phyloP scores from a whole-genome alignment of 1,284 basidiomycete genomes.

The Ganoderma resinaceum region DNA sequence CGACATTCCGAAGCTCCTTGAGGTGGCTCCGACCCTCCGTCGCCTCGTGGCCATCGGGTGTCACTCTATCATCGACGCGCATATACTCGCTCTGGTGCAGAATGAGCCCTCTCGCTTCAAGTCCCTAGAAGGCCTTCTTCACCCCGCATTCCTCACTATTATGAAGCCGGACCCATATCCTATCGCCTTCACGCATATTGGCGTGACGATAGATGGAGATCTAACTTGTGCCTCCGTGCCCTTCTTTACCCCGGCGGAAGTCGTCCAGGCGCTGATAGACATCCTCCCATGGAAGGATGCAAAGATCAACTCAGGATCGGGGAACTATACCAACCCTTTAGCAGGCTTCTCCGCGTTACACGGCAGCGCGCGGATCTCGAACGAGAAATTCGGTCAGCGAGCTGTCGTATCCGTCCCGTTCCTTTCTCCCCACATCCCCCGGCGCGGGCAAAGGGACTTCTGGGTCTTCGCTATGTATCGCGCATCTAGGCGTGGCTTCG shows the following conservation, averaged over 20 bases:
- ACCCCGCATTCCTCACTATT: slow-evolving; percentile 31
- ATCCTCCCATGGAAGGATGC: background rate
- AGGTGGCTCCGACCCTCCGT: slow-evolving; percentile 28
- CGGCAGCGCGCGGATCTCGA: background rate
- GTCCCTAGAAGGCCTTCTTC: slow-evolving; percentile 38
- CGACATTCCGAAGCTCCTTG: slow-evolving; percentile 30
- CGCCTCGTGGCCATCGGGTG: slow-evolving; percentile 39
- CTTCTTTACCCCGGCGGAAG: slow-evolving; percentile 17
- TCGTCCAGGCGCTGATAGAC: slow-evolving; percentile 12
- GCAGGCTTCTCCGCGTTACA: slow-evolving; percentile 3
- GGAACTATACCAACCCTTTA: background rate
- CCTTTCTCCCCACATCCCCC: background rate
- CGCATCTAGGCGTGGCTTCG: background rate
- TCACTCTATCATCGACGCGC: slow-evolving; percentile 32
- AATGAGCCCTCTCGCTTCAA: slow-evolving; percentile 35
- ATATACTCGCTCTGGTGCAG: slow-evolving; percentile 33
- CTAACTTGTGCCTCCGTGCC: background rate
- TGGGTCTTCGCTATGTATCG: slow-evolving; percentile 13
- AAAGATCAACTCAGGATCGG: background rate
- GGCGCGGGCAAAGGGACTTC: slow-evolving; percentile 7
- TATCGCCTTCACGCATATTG: slow-evolving; percentile 15
- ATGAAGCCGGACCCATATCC: slow-evolving; percentile 7
- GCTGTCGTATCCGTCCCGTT: slow-evolving; percentile 10
- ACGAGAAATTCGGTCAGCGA: slow-evolving; percentile 1
- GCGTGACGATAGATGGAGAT: too few relatives aligned